Percentiles rank a stretch among this genome's conserved stretches.
phyloP scores from a whole-genome alignment of 768 basidiomycete species.

The Russula lepida region DNA sequence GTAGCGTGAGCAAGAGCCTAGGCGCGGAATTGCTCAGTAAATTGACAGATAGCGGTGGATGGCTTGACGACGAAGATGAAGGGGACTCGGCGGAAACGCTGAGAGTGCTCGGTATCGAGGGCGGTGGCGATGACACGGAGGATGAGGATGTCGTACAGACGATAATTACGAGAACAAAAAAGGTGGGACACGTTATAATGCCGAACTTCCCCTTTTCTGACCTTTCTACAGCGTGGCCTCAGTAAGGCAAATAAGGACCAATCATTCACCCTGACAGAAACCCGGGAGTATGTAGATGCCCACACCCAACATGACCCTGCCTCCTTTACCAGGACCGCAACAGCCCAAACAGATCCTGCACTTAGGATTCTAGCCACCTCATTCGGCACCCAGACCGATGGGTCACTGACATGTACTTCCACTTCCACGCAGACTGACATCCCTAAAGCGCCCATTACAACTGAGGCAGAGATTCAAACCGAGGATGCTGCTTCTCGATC shows the following conservation, averaged over 20 bases:
- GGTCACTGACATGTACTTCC: background rate
- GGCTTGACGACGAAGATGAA: slow-evolving; percentile 34
- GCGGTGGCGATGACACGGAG: slow-evolving; percentile 47
- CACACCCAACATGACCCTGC: slow-evolving; percentile 60
- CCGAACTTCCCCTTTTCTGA: background rate
- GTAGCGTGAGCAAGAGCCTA: slow-evolving; percentile 62
- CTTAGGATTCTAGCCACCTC: slow-evolving; percentile 40
- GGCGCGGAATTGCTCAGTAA: slow-evolving; percentile 64
- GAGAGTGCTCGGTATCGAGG: slow-evolving; percentile 31
- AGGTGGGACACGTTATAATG: slow-evolving; percentile 36
- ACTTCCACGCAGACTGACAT: slow-evolving; percentile 25
- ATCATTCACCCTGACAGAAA: slow-evolving; percentile 42
- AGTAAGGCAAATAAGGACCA: slow-evolving; percentile 48
- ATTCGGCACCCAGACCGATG: slow-evolving; percentile 45
- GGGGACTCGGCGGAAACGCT: slow-evolving; percentile 29
- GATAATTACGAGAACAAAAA: slow-evolving; percentile 78
- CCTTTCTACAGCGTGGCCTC: slow-evolving; percentile 32
- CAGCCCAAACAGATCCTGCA: slow-evolving; percentile 56
- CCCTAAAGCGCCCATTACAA: slow-evolving; percentile 25
- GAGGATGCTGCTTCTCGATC: slow-evolving; percentile 39
- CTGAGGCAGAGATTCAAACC: slow-evolving; percentile 62
- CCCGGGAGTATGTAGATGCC: slow-evolving; percentile 69
- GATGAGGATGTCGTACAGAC: slow-evolving; percentile 77
- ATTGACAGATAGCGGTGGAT: slow-evolving; percentile 39
- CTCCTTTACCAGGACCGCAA: slow-evolving; percentile 39